These are phyloP conservation scores for Suillus fuscotomentosus DNA, from an alignment of 768 basidiomycete species.

Conservation along the genomic window DNA sequence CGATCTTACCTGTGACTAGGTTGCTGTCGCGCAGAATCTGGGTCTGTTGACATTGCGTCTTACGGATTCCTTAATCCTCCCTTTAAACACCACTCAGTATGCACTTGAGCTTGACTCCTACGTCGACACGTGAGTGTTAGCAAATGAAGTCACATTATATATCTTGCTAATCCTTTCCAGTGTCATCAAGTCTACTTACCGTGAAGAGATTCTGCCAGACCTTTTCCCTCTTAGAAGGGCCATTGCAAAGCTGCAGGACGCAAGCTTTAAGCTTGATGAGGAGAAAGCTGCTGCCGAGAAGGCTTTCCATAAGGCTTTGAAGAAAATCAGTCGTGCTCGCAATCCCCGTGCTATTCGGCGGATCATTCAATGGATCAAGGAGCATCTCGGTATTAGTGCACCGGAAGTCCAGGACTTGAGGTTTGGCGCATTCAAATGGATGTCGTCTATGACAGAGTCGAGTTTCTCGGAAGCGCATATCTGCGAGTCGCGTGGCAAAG, in stretches of 20 bases:
- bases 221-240: constrained; percentile 46
- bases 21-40: constrained; percentile 64
- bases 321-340: constrained; percentile 15
- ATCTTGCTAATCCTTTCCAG: constrained; percentile 28
- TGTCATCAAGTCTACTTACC: constrained; percentile 46
- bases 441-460: constrained; percentile 1
- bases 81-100: constrained; percentile 79
- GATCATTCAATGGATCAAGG: constrained; percentile 28
- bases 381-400: constrained; percentile 9
- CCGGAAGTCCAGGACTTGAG: constrained; percentile 3
- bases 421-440: constrained; percentile 5
- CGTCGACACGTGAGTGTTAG: constrained; percentile 48
- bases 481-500: constrained; percentile 21
- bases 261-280: constrained; percentile 54
- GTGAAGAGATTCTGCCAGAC: constrained; percentile 19
- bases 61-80: constrained; percentile 62
- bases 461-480: constrained; percentile 3
- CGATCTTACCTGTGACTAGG: constrained; percentile 31
- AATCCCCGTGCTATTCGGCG: constrained; percentile 1
- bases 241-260: constrained; percentile 45
- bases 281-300: constrained; percentile 59
- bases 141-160: constrained; percentile 21
- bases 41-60: constrained; percentile 64
- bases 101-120: constrained; percentile 63
- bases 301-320: constrained; percentile 47